Percentiles rank a stretch among this genome's conserved stretches.
Conservation (phyloP, 1,284 basidiomycete genomes). For the Trametes hirsuta region DNA sequence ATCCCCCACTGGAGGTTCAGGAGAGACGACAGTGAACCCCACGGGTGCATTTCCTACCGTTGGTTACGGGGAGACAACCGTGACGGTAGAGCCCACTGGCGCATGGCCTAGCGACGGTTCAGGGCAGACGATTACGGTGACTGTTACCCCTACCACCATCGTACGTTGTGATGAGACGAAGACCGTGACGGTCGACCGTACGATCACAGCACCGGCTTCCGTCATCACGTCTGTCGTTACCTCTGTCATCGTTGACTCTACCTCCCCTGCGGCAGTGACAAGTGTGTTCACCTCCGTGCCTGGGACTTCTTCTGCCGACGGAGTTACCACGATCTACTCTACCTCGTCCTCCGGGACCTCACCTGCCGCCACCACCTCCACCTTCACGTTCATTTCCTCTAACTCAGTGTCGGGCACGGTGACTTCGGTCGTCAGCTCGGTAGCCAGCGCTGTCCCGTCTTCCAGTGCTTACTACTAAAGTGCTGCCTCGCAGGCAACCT, state of each 20-base stretch:
- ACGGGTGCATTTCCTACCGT: neutral
- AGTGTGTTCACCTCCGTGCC: neutral
- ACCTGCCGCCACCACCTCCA: neutral
- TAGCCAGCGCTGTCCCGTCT: too few species aligned
- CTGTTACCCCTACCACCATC: too few species aligned
- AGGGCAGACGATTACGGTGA: too few species aligned
- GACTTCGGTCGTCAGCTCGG: neutral
- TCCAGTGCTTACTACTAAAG: too few species aligned
- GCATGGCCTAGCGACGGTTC: too few species aligned
- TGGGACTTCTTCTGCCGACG: neutral
- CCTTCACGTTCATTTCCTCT: neutral
- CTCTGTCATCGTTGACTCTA: neutral
- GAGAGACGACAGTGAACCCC: too few species aligned
- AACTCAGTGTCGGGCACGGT: neutral
- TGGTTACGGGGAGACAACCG: too few species aligned
- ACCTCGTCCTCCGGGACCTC: too few species aligned
- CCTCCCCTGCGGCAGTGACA: neutral
- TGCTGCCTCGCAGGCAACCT: too few species aligned
- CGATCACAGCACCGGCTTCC: neutral
- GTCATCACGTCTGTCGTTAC: neutral
- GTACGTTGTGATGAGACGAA: slow-evolving; percentile 22
- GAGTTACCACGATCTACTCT: neutral
- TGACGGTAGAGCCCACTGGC: neutral
- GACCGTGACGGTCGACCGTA: slow-evolving; percentile 22
- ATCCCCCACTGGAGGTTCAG: neutral